These are phyloP conservation scores for Entomortierella beljakovae DNA, from an alignment of 192 early-diverging fungal species.

Conservation along the genomic window DNA sequence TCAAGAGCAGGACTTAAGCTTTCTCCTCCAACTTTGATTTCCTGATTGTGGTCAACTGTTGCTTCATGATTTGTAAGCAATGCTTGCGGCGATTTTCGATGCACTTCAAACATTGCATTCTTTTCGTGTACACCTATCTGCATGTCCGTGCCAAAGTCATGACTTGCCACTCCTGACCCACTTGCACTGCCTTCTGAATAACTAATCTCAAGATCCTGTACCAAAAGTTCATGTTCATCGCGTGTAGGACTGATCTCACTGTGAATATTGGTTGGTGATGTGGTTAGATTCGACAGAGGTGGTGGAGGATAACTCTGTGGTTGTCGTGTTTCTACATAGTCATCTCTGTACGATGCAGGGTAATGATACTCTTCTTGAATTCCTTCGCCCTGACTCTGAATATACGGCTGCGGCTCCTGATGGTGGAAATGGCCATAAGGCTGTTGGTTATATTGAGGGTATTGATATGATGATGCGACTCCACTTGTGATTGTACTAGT, in stretches of 20 bases:
- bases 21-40: no score
- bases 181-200: neutral
- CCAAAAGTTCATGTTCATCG: neutral
- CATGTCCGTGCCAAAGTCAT: neutral
- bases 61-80: neutral
- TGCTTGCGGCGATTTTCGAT: slow-evolving; percentile 31
- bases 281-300: neutral
- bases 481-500: neutral
- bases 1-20: no score
- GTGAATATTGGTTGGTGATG: neutral
- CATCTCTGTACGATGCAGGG: neutral
- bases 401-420: neutral
- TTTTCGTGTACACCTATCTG: neutral
- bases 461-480: neutral
- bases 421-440: neutral
- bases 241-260: no score
- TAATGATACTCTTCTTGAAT: neutral
- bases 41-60: no score
- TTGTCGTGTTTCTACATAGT: neutral
- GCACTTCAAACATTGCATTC: slow-evolving; percentile 15
- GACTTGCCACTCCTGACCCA: neutral
- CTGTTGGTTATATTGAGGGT: neutral
- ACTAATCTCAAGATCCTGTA: neutral
- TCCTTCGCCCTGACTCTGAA: neutral
- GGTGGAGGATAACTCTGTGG: neutral